A percentile compares a stretch with the other conserved stretches of the same genome.
phyloP scores from a whole-genome alignment of 2,329 filamentous ascomycete genomes.

The Fusarium continuum region DNA sequence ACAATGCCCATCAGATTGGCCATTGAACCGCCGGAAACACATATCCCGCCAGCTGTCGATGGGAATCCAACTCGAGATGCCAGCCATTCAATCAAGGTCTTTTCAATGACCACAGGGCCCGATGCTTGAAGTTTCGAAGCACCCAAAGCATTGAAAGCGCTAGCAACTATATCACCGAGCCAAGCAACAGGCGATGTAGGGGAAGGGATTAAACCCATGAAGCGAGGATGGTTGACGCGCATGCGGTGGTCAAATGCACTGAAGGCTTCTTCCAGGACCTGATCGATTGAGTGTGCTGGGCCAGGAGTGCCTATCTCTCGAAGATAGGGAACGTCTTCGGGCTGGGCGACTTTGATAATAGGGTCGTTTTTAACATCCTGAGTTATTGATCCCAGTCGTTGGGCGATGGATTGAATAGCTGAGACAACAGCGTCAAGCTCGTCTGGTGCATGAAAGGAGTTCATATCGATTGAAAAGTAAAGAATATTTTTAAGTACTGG shows the following conservation, averaged over 20 bases:
- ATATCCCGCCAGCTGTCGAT: conserved; percentile 31
- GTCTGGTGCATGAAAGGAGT: neutral
- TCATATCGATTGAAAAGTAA: neutral
- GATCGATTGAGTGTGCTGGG: conserved; percentile 7
- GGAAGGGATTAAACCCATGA: conserved; percentile 39
- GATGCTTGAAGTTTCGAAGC: conserved; percentile 37
- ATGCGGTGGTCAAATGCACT: conserved; percentile 15
- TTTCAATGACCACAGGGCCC: conserved; percentile 37
- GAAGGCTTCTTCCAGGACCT: conserved; percentile 23
- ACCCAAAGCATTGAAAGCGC: conserved; percentile 35
- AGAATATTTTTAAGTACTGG: neutral
- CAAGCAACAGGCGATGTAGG: conserved; percentile 36
- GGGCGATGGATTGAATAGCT: conserved; percentile 5
- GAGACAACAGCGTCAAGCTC: conserved; percentile 17
- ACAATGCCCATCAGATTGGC: conserved; percentile 40
- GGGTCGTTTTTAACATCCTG: conserved; percentile 13
- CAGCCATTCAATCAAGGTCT: conserved; percentile 39
- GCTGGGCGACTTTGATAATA: conserved; percentile 26
- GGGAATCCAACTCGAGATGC: conserved; percentile 27
- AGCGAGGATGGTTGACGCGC: conserved; percentile 27
- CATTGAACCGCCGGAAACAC: conserved; percentile 42
- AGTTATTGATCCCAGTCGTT: conserved; percentile 1
- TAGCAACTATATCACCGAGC: conserved; percentile 33
- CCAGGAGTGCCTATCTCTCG: conserved; percentile 14
- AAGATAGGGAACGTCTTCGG: conserved; percentile 14